These are phyloP conservation scores for Stemphylium vesicarium DNA, from an alignment of 2,329 filamentous ascomycete genomes.

Conservation along the genomic window DNA sequence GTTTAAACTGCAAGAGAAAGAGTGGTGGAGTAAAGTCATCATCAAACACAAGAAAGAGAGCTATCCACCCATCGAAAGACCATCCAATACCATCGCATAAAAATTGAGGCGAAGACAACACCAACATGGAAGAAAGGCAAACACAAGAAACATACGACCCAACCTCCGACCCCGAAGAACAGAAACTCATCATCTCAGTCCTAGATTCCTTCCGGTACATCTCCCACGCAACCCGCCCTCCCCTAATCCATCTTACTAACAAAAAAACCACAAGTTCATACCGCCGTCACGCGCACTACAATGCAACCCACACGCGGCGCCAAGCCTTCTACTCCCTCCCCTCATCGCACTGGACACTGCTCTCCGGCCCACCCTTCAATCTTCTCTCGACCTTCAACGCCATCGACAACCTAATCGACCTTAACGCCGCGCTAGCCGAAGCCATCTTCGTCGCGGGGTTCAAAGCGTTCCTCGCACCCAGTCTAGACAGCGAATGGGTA, in stretches of 20 bases:
- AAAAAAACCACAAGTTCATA: conserved; percentile 69
- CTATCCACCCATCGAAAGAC: not conserved
- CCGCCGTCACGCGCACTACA: conserved; percentile 82
- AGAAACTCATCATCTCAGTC: conserved; percentile 77
- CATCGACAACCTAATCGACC: conserved; percentile 86
- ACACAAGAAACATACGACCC: conserved; percentile 71
- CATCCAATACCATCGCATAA: too few relatives aligned
- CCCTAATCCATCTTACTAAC: not conserved
- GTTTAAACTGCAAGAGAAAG: not conserved
- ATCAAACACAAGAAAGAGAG: not conserved
- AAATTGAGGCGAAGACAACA: too few relatives aligned
- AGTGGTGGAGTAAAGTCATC: not conserved
- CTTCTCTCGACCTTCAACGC: conserved; percentile 78
- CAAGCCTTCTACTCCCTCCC: conserved; percentile 94
- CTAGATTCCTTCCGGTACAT: conserved; percentile 85
- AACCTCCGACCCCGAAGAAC: conserved; percentile 78
- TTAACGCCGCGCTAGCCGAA: conserved; percentile 82
- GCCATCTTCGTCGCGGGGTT: conserved; percentile 68
- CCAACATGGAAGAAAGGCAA: conserved; percentile 36
- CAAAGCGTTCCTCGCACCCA: conserved; percentile 42
- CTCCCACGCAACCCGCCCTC: not conserved
- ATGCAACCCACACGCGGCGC: conserved; percentile 86
- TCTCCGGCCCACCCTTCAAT: conserved; percentile 81
- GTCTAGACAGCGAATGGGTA: conserved; percentile 42
- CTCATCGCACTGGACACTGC: conserved; percentile 79